phyloP scores from a whole-genome alignment of 371 early-diverging fungal genomes.

The Mucor circinelloides region DNA sequence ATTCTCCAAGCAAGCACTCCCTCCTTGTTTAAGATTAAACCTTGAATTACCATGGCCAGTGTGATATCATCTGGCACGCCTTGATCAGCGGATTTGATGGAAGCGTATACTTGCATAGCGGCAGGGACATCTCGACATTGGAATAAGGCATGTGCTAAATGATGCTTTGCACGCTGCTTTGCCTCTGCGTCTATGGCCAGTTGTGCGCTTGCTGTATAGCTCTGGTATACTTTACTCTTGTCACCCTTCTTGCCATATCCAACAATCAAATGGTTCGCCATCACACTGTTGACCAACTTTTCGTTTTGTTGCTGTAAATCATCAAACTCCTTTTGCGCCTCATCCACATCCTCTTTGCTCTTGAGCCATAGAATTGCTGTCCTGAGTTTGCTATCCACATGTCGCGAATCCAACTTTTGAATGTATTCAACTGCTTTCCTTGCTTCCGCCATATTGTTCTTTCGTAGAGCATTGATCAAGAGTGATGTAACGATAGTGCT shows the following conservation, averaged over 20 bases:
- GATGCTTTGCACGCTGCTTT: slow-evolving; percentile 25
- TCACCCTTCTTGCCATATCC: slow-evolving; percentile 28
- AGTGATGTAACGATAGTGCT: slow-evolving; percentile 34
- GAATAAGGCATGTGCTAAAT: slow-evolving; percentile 40
- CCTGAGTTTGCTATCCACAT: slow-evolving; percentile 29
- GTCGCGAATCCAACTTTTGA: slow-evolving; percentile 8
- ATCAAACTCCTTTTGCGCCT: slow-evolving; percentile 31
- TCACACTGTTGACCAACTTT: slow-evolving; percentile 30
- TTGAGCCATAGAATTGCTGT: slow-evolving; percentile 41
- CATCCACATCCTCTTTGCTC: slow-evolving; percentile 27
- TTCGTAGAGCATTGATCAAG: slow-evolving; percentile 38
- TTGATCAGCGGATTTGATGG: slow-evolving; percentile 28
- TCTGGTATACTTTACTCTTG: neutral
- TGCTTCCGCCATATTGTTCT: slow-evolving; percentile 26
- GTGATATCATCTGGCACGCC: slow-evolving; percentile 45
- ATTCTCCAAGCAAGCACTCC: slow-evolving; percentile 39
- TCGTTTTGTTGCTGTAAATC: slow-evolving; percentile 17
- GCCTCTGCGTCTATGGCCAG: neutral
- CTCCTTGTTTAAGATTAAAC: slow-evolving; percentile 42
- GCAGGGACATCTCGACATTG: slow-evolving; percentile 47
- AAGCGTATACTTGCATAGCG: slow-evolving; percentile 35
- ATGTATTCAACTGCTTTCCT: slow-evolving; percentile 5
- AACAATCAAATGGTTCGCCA: slow-evolving; percentile 45
- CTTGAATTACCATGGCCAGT: slow-evolving; percentile 46
- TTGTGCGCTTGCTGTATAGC: neutral